phyloP scores from a whole-genome alignment of 1,284 basidiomycete genomes.

The Lentinula novae-zelandiae region DNA sequence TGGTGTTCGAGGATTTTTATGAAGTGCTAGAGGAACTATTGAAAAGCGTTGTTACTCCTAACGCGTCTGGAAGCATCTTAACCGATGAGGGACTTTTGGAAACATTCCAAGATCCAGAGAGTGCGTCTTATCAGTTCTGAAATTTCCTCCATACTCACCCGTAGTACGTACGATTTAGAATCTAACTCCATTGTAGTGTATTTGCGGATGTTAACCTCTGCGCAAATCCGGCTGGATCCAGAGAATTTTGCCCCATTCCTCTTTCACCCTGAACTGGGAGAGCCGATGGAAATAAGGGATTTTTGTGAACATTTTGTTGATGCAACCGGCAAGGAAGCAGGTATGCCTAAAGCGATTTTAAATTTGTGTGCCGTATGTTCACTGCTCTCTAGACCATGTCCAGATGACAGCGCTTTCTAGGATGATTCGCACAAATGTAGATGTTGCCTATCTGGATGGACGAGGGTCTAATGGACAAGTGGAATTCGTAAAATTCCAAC shows the following conservation, averaged over 20 bases:
- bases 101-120: conserved; percentile 52
- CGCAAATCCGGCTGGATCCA: conserved; percentile 69
- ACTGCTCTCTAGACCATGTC: conserved; percentile 59
- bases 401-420: conserved; percentile 79
- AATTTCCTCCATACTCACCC: neutral
- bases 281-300: conserved; percentile 51
- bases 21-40: conserved; percentile 45
- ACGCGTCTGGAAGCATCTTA: conserved; percentile 31
- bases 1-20: conserved; percentile 59
- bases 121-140: conserved; percentile 29
- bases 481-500: conserved; percentile 66
- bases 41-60: conserved; percentile 32
- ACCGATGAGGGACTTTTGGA: conserved; percentile 39
- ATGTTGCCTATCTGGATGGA: conserved; percentile 78
- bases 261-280: conserved; percentile 67
- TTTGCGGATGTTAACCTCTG: conserved; percentile 78
- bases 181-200: conserved; percentile 74
- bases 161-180: conserved; percentile 29
- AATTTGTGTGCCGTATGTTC: conserved; percentile 8
- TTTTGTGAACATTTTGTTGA: conserved; percentile 83
- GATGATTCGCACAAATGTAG: conserved; percentile 65
- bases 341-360: conserved; percentile 28
- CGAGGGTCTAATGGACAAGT: conserved; percentile 48
- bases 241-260: conserved; percentile 72
- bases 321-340: conserved; percentile 79